Evolutionary conservation across 306 rosid genomes (phyloP), one percentile per base, ranked within the genome.

Genomic region (Lithocarpus polystachyus): DNA sequence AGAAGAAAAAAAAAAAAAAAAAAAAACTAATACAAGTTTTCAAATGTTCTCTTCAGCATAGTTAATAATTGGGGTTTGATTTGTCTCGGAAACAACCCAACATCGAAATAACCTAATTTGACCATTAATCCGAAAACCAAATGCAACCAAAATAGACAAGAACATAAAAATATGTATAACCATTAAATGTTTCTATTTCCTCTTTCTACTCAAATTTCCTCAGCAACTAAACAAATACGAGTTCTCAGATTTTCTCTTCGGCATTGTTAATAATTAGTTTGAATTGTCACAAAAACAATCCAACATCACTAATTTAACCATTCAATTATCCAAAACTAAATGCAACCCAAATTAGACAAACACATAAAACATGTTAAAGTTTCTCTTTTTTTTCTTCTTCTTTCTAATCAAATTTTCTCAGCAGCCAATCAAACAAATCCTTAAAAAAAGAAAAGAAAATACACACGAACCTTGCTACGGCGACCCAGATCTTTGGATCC

Each of bases 401-500:
- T 40, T 29, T 73, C 23, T 4, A n/a, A 67, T 73, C 45, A 65
- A 55, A 15, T 29, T 81, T 20, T 45, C 29, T 71, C 15, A n/a
- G 72, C 76, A 76, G 56, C n/a, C 43, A 82, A 79, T 72, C 28
- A 43, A n/a, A 70, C 29, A 37, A 22, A 67, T 19, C 10, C n/a
- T 9, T 52, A 1, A 59, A 23, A 67, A 5, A 26, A 75, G 55
- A 67, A 1, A 22, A 11, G 8, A 29, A 5, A 35, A 6, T 2
- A 37, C 43, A 69, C 0, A 4, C 74, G 79, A 26, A 94, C 97
- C 89, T 94, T 90, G 79, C 89, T 87, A 43, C 98, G 98, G 64
- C 97, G 98, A 56, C 97, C 92, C 76, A 94, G 93, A 94, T 92
- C 94, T 35, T 72, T 64, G 81, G 92, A 89, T 84, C 90, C 87